Evolutionary conservation across 1,139 yeast genomes (phyloP), one percentile per base, ranked within the genome.

Genomic region (Pichia cactophila): DNA sequence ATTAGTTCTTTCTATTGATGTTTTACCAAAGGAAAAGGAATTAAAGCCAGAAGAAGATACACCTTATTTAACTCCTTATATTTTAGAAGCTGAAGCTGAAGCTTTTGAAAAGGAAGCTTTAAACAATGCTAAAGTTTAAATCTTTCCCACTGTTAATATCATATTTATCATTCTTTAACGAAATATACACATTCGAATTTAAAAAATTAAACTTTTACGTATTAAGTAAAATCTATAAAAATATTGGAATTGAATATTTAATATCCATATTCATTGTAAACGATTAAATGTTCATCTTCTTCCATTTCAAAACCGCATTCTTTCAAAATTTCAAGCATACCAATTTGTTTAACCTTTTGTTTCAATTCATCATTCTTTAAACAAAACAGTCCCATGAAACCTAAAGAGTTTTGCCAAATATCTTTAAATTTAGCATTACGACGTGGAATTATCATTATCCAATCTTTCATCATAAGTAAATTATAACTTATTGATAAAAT

Each of bases 71-170:
- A 71, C 86, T 55, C 97, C 97, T 61, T 86, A 86, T 75, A 75
- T 90, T 57, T 78, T 90, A 66, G 97, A 90, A 74, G 95, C 94
- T 55, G 97, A 90, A 74, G 89, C 88, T 65, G 97, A 88, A 70
- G 85, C 83, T 47, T 76, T 79, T 59, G 98, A 90, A 75, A 87
- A 85, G 73, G 81, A 77, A 56, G 95, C 85, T 66, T 80, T 92
- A 65, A 96, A 90, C 76, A 85, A 86, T 76, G 76, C 88, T 55
- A 42, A 58, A 58, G 52, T 58, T 53, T 44, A n/a, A 37, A 28
- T 31, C 14, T 31, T 31, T 12, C 4, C 26, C 26, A 43, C 26
- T 33, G 8, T 33, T 17, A 33, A 37, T 37, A 29, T 37, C 10
- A 20, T 12, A 5, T 12, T 12, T 29, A 26, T 29, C 31, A 39